These are phyloP conservation scores for Phytophthora vignae DNA, from an alignment of 352 stramenopile species.

Conservation along the genomic window DNA sequence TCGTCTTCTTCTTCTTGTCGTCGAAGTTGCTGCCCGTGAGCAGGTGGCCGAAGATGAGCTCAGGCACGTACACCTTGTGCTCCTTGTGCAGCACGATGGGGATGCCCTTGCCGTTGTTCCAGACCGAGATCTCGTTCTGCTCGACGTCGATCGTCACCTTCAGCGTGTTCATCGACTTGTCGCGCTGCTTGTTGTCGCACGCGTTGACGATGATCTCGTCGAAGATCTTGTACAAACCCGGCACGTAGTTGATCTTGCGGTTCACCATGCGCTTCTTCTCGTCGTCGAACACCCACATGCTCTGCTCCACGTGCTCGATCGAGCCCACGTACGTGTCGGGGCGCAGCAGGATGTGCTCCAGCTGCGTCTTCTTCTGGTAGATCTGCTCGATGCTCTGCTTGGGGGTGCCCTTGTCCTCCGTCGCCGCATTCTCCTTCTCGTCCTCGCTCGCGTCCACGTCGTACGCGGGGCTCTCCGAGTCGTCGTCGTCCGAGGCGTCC, in stretches of 20 bases:
- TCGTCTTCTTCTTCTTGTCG: constrained; percentile 96
- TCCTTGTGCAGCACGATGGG: constrained; percentile 97
- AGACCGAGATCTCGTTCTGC: constrained; percentile 95
- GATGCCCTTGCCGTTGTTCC: constrained; percentile 98
- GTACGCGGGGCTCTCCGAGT: constrained; percentile 30
- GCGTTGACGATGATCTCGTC: constrained; percentile 99
- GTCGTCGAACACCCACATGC: constrained; percentile 93
- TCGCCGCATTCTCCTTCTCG: constrained; percentile 16
- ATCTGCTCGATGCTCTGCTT: constrained; percentile 91
- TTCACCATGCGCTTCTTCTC: constrained; percentile 92
- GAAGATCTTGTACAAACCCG: constrained; percentile 99
- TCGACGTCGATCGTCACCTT: constrained; percentile 96
- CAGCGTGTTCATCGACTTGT: constrained; percentile 94
- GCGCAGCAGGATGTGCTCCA: constrained; percentile 98
- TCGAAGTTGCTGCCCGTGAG: constrained; percentile 99
- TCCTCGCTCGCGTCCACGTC: constrained; percentile 50
- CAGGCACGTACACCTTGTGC: constrained; percentile 97
- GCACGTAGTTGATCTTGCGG: constrained; percentile 95
- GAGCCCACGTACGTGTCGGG: constrained; percentile 98
- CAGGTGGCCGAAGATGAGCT: constrained; percentile 98
- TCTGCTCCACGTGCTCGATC: constrained; percentile 93
- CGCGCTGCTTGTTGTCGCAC: constrained; percentile 99
- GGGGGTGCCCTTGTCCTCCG: constrained; percentile 26
- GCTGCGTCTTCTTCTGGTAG: constrained; percentile 98
- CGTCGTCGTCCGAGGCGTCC: constrained; percentile 37